Base-by-base conservation (phyloP, 148 eudicot genomes). In the Mesembryanthemum crystallinum region DNA sequence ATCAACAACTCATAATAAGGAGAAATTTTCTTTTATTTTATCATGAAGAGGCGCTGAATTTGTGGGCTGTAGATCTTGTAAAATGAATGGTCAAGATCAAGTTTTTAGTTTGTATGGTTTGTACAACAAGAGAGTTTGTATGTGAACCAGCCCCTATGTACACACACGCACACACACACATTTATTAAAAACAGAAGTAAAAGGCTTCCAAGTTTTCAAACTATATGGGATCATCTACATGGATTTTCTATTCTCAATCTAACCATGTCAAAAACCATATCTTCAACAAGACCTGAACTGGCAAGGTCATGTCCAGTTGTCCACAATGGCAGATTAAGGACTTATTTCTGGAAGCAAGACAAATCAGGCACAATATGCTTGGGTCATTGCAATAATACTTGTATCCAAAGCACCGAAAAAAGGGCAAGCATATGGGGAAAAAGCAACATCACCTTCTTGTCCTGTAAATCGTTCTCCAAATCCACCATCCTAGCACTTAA, bases 401-500 rank as follows among this genome's bases (percentile, higher is more conserved):
- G 47, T 57, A 60, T 54, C 63, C 12, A 18, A 17, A 49, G 54
- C 58, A 63, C 18, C 51, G 1, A 49, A 49, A 21, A 29, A 64
- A 32, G 25, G 60, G n/a, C 32, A 71, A 69, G 28, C 21, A 33
- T 35, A 29, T 15, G 14, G 42, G 39, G 11, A 15, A 74, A 73
- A 64, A 25, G 20, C 55, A 72, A 23, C 17, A 60, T 79, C 59
- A 96, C 99, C 94, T 92, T 91, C 81, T 91, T 88, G 69, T 87
- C 88, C 75, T 83, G 75, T 79, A 91, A 76, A 78, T 92, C 97
- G 72, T 71, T 89, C 80, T 85, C 84, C 68, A 92, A 80, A 65
- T 88, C 88, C 71, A 69, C 73, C 74, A 91, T 74, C 82, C 89
- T 92, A 47, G 82, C 77, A 68, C 81, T 76, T 47, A 92, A 84